Percentiles rank a stretch among this genome's conserved stretches.
Evolutionary conservation across 2,329 filamentous ascomycete species (phyloP).

Genomic region (Tolypocladium inflatum): DNA sequence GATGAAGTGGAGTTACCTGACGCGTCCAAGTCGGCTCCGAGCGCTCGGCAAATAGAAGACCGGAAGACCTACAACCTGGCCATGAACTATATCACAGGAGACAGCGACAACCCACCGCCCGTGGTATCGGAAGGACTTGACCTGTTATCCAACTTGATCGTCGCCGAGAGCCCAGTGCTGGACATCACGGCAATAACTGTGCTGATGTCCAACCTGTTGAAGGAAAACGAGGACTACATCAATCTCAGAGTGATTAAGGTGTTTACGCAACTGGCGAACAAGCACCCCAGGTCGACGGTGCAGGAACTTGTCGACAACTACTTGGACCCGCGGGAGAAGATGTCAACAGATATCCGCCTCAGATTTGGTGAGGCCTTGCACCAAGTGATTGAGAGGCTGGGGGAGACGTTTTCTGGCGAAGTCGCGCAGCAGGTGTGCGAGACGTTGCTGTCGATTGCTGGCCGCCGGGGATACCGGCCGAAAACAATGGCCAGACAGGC

Average conservation of each 20-base stretch:
- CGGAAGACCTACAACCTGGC: slow-evolving; percentile 53
- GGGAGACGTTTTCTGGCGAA: slow-evolving; percentile 44
- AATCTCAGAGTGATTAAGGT: slow-evolving; percentile 59
- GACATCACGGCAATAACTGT: slow-evolving; percentile 58
- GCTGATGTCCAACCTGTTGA: slow-evolving; percentile 53
- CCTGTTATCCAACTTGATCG: slow-evolving; percentile 48
- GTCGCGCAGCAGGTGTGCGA: slow-evolving; percentile 42
- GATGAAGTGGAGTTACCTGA: slow-evolving; percentile 40
- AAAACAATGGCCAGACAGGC: slow-evolving; percentile 49
- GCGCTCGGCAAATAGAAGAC: slow-evolving; percentile 45
- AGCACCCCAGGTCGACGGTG: slow-evolving; percentile 52
- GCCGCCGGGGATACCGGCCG: slow-evolving; percentile 50
- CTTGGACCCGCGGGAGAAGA: slow-evolving; percentile 51
- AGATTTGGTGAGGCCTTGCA: slow-evolving; percentile 59
- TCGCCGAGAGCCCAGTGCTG: slow-evolving; percentile 44
- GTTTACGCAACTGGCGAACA: slow-evolving; percentile 50
- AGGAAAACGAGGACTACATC: slow-evolving; percentile 62
- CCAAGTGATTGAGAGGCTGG: slow-evolving; percentile 53
- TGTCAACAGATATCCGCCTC: slow-evolving; percentile 52
- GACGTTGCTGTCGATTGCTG: slow-evolving; percentile 53
- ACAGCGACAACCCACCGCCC: slow-evolving; percentile 52
- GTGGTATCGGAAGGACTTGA: slow-evolving; percentile 58
- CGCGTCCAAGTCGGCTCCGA: slow-evolving; percentile 26
- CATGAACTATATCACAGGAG: slow-evolving; percentile 50
- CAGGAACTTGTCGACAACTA: slow-evolving; percentile 59